Percentiles rank a stretch among this genome's conserved stretches.
Evolutionary conservation across 805 yeast genomes (phyloP).

Genomic region (Metschnikowia drakensbergensis): DNA sequence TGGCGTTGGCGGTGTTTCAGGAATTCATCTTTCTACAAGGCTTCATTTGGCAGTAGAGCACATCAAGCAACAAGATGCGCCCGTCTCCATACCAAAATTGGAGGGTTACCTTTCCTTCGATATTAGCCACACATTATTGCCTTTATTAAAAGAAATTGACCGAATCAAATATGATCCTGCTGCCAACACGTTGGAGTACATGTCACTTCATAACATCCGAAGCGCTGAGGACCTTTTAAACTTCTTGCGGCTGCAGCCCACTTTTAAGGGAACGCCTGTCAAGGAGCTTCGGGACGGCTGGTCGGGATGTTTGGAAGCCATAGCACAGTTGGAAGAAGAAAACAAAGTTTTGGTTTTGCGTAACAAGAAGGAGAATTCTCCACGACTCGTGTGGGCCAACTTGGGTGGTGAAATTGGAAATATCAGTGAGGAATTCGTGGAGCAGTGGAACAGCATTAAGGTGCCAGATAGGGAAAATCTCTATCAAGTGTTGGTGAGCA

Average conservation of each 20-base stretch:
- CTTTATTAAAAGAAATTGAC: conserved; percentile 69
- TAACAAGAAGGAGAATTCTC: conserved; percentile 89
- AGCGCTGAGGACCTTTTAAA: conserved; percentile 72
- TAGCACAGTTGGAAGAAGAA: conserved; percentile 72
- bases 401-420: conserved; percentile 66
- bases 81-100: conserved; percentile 63
- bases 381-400: conserved; percentile 91
- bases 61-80: conserved; percentile 67
- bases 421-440: conserved; percentile 77
- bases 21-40: conserved; percentile 77
- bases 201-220: conserved; percentile 84
- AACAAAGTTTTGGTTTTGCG: conserved; percentile 77
- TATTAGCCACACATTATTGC: conserved; percentile 60
- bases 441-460: conserved; percentile 73
- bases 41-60: conserved; percentile 88
- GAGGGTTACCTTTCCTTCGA: conserved; percentile 62
- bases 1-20: conserved; percentile 28
- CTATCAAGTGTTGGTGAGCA: conserved; percentile 70
- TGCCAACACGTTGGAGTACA: conserved; percentile 71
- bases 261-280: conserved; percentile 83
- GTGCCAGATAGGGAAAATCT: conserved; percentile 80
- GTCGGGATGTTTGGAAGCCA: conserved; percentile 80
- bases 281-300: conserved; percentile 87
- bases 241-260: conserved; percentile 72
- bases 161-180: conserved; percentile 66